Evolutionary conservation across 768 basidiomycete genomes (phyloP).

Genomic region (Panaeolus cyanescens): DNA sequence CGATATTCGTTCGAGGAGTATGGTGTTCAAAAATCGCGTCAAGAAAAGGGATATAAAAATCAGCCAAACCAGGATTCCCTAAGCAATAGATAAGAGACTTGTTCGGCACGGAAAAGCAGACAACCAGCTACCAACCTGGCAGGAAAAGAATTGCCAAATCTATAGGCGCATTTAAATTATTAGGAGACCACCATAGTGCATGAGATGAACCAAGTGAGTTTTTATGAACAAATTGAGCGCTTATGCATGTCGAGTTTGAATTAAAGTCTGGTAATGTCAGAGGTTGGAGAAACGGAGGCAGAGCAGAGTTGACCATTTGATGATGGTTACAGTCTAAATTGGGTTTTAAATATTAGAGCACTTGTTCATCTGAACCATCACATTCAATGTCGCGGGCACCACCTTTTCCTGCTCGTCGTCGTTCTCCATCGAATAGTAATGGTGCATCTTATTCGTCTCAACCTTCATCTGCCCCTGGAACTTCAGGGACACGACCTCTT

Average conservation of each 20-base stretch:
- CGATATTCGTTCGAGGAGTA: constrained; percentile 34
- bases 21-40: constrained; percentile 44
- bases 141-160: constrained; percentile 47
- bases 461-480: constrained; percentile 35
- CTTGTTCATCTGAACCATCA: constrained; percentile 3
- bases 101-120: too few relatives aligned
- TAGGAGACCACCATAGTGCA: constrained; percentile 54
- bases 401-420: constrained; percentile 57
- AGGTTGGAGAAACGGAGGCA: constrained; percentile 35
- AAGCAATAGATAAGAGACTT: too few relatives aligned
- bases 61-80: constrained; percentile 62
- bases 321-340: background rate
- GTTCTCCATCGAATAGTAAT: constrained; percentile 46
- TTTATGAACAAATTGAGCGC: constrained; percentile 42
- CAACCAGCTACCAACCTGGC: constrained; percentile 35
- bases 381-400: constrained; percentile 58
- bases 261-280: constrained; percentile 3
- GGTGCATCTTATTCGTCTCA: constrained; percentile 38
- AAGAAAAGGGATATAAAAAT: constrained; percentile 72
- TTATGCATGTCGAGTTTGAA: constrained; percentile 16
- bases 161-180: constrained; percentile 19
- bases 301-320: constrained; percentile 8
- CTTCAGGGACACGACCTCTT: constrained; percentile 50
- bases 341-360: background rate
- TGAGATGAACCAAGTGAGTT: constrained; percentile 42